phyloP scores from a whole-genome alignment of 306 rosid genomes.

The Rubus parviflorus region DNA sequence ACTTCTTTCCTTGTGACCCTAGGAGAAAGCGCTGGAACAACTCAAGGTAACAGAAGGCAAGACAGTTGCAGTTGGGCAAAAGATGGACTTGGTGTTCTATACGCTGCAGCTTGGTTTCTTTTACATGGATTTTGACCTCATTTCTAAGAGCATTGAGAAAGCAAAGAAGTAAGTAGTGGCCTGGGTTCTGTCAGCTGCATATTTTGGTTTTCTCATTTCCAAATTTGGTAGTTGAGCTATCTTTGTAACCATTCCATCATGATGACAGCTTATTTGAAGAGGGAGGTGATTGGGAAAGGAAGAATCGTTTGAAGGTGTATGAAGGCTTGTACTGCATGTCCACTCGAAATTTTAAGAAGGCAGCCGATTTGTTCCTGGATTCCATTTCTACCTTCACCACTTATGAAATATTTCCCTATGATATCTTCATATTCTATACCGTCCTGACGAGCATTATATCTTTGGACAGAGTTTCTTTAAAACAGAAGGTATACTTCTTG shows the following conservation, averaged over 20 bases:
- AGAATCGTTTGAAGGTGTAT: constrained; percentile 90
- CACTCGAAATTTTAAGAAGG: constrained; percentile 88
- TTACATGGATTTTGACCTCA: constrained; percentile 94
- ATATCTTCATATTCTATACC: constrained; percentile 86
- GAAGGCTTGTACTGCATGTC: constrained; percentile 95
- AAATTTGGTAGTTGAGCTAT: constrained; percentile 14
- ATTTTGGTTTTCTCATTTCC: constrained; percentile 10
- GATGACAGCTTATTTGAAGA: constrained; percentile 89
- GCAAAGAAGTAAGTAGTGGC: constrained; percentile 66
- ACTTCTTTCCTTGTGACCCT: constrained; percentile 27
- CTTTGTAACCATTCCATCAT: constrained; percentile 32
- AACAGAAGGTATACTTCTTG: constrained; percentile 66
- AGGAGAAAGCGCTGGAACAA: constrained; percentile 93
- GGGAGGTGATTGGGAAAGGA: constrained; percentile 99
- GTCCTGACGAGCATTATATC: constrained; percentile 94
- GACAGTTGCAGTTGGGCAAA: constrained; percentile 97
- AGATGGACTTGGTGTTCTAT: constrained; percentile 93
- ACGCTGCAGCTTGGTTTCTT: constrained; percentile 93
- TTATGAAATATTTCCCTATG: constrained; percentile 84
- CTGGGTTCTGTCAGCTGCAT: not conserved
- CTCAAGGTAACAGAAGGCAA: constrained; percentile 89
- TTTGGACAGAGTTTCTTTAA: constrained; percentile 90
- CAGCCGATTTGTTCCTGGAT: constrained; percentile 80
- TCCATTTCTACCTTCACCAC: constrained; percentile 96
- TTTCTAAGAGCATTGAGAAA: constrained; percentile 92